Percentiles rank a stretch among this genome's conserved stretches.
These are phyloP conservation scores for Dactylellina haptotyla DNA, from an alignment of 2,329 filamentous ascomycete species.

Conservation along the genomic window DNA sequence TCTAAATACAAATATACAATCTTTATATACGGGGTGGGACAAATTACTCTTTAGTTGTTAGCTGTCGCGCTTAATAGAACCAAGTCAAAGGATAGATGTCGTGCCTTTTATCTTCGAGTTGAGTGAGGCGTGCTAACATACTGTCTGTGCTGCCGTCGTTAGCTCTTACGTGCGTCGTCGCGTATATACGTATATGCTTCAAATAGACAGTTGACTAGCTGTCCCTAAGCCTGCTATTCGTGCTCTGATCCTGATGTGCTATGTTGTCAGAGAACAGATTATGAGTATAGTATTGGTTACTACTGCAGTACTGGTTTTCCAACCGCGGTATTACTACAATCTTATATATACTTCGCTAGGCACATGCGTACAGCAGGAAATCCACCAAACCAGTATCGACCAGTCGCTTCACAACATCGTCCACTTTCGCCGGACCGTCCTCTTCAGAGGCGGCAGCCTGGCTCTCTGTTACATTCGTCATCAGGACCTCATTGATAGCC, in stretches of 20 bases:
- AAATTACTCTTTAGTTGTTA: no score
- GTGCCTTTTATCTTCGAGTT: slow-evolving; percentile 12
- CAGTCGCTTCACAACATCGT: slow-evolving; percentile 6
- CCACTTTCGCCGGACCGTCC: slow-evolving; percentile 8
- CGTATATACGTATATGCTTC: slow-evolving; percentile 16
- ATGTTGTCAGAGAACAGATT: no score
- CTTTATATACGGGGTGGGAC: no score
- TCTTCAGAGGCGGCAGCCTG: slow-evolving; percentile 8
- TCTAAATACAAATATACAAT: no score
- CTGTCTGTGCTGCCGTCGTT: slow-evolving; percentile 13
- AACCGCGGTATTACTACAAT: no score
- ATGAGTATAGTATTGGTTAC: no score
- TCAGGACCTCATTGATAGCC: slow-evolving; percentile 17
- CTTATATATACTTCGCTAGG: slow-evolving; percentile 19
- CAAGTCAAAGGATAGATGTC: slow-evolving; percentile 7
- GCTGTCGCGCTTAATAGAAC: no score
- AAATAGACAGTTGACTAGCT: slow-evolving; percentile 7
- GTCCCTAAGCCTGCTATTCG: slow-evolving; percentile 14
- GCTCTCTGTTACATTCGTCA: slow-evolving; percentile 12
- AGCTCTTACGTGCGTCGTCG: slow-evolving; percentile 11
- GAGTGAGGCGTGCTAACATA: slow-evolving; percentile 10
- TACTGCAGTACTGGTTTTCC: no score
- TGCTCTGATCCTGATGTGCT: slow-evolving; percentile 12
- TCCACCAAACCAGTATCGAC: slow-evolving; percentile 16
- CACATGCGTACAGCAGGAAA: slow-evolving; percentile 17